phyloP scores from a whole-genome alignment of 768 basidiomycete species.

The Mycena epipterygia region DNA sequence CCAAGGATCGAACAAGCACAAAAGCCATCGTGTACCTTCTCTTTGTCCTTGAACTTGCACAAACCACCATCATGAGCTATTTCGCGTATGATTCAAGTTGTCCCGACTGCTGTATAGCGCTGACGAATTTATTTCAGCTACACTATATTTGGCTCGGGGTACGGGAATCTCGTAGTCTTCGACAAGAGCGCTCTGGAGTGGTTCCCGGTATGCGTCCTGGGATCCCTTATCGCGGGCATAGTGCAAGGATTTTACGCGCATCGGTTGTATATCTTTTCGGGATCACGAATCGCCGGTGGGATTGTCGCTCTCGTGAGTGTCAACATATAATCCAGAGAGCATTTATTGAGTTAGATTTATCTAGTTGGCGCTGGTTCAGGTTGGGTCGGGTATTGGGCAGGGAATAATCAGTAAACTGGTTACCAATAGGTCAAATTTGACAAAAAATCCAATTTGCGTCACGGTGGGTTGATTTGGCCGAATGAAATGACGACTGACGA shows the following conservation, averaged over 20 bases:
- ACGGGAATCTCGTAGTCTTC: slow-evolving; percentile 22
- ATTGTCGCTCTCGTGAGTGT: slow-evolving; percentile 42
- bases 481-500: neutral
- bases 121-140: slow-evolving; percentile 11
- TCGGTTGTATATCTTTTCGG: slow-evolving; percentile 43
- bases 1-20: slow-evolving; percentile 42
- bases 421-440: slow-evolving; percentile 6
- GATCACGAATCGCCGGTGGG: slow-evolving; percentile 37
- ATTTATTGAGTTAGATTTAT: too few relatives aligned
- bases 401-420: slow-evolving; percentile 21
- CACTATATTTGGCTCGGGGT: slow-evolving; percentile 30
- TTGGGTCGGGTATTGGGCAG: slow-evolving; percentile 23
- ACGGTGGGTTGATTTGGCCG: neutral
- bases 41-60: slow-evolving; percentile 16
- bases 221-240: slow-evolving; percentile 37
- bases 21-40: slow-evolving; percentile 21
- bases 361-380: slow-evolving; percentile 26
- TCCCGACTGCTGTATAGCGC: neutral
- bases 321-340: slow-evolving; percentile 19
- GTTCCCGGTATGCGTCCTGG: slow-evolving; percentile 17
- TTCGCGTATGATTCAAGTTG: slow-evolving; percentile 13
- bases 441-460: slow-evolving; percentile 27
- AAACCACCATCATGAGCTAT: slow-evolving; percentile 26
- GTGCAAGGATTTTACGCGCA: slow-evolving; percentile 50
- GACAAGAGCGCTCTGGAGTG: slow-evolving; percentile 40